A percentile compares a stretch with the other conserved stretches of the same genome.
These are phyloP conservation scores for Salix arbutifolia DNA, from an alignment of 345 rosid genomes.

Conservation along the genomic window DNA sequence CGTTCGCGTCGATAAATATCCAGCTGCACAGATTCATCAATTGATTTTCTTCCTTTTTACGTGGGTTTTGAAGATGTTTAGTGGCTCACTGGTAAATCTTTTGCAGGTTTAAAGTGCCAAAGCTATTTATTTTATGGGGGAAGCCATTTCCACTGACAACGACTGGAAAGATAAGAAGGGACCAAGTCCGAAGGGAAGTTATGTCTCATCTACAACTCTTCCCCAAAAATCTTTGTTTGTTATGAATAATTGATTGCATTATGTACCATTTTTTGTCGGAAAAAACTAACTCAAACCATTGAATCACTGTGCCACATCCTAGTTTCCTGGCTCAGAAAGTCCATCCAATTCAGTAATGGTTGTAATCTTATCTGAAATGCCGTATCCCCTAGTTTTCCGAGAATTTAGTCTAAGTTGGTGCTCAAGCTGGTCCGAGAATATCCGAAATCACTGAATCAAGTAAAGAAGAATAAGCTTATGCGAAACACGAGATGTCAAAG, in stretches of 20 bases:
- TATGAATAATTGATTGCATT: neutral
- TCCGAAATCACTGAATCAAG: too few species aligned
- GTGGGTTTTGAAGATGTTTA: neutral
- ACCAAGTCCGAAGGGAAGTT: constrained; percentile 48
- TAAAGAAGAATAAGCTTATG: neutral
- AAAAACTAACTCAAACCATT: neutral
- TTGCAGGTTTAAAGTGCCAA: constrained; percentile 82
- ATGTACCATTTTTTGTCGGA: neutral
- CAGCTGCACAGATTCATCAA: neutral
- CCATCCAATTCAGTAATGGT: neutral
- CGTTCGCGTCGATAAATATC: neutral
- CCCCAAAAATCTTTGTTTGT: constrained; percentile 49
- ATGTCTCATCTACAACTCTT: constrained; percentile 35
- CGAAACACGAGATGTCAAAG: neutral
- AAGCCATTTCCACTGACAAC: constrained; percentile 63
- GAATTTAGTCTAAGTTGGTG: neutral
- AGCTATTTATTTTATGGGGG: constrained; percentile 52
- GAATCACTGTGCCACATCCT: neutral
- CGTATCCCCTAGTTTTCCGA: neutral
- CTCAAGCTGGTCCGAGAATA: neutral
- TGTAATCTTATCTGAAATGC: neutral
- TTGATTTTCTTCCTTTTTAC: neutral
- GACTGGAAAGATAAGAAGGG: constrained; percentile 70
- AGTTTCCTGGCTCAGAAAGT: neutral
- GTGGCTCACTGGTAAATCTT: neutral